phyloP scores from a whole-genome alignment of 116 monocot species.

The Zostera marina region DNA sequence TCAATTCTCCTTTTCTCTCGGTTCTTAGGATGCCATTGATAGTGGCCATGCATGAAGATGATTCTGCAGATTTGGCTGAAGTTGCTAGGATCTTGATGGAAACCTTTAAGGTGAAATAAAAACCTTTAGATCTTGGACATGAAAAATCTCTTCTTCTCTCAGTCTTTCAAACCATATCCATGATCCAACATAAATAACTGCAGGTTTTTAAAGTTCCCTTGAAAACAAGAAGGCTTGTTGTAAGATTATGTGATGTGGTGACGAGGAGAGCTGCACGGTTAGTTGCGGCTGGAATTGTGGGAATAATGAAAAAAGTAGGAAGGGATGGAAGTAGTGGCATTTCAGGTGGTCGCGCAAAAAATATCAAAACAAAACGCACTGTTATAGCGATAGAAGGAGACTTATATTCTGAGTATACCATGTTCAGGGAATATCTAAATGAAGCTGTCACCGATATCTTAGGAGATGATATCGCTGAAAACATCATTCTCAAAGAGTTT shows the following conservation, averaged over 20 bases:
- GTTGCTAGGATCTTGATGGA: conserved; percentile 53
- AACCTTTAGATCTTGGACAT: too few species aligned
- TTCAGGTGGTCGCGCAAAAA: conserved; percentile 21
- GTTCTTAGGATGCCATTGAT: conserved; percentile 48
- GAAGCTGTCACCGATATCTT: conserved; percentile 81
- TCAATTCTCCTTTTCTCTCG: background rate
- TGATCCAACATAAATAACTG: background rate
- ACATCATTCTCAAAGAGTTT: conserved; percentile 33
- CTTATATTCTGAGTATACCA: conserved; percentile 40
- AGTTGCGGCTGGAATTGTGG: conserved; percentile 74
- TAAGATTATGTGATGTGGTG: conserved; percentile 69
- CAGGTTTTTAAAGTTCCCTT: conserved; percentile 45
- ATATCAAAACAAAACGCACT: conserved; percentile 33
- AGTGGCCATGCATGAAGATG: conserved; percentile 82
- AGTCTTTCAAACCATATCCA: too few species aligned
- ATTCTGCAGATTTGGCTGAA: conserved; percentile 52
- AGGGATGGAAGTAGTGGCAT: conserved; percentile 54
- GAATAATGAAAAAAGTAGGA: conserved; percentile 83
- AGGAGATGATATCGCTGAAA: conserved; percentile 64
- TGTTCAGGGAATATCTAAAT: conserved; percentile 79
- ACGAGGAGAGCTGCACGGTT: conserved; percentile 70
- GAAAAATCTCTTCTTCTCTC: too few species aligned
- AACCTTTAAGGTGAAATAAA: conserved; percentile 32
- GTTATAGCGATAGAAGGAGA: conserved; percentile 78
- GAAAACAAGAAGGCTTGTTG: conserved; percentile 49